Evolutionary conservation across 2,329 filamentous ascomycete genomes (phyloP).

Genomic region (Aspergillus spinulosporus): DNA sequence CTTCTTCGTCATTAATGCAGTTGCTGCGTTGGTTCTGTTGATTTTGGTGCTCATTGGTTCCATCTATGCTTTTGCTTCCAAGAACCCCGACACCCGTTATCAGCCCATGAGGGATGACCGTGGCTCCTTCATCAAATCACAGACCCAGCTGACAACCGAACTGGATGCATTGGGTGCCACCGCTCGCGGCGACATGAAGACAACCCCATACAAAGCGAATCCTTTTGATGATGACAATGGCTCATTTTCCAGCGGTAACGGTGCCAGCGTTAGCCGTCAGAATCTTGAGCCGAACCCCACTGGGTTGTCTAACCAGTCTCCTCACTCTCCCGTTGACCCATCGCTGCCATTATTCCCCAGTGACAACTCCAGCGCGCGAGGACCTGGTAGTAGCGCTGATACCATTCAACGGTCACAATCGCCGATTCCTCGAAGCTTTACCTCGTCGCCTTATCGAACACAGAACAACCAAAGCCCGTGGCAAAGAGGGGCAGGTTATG

Average conservation of each 20-base stretch:
- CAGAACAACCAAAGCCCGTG: constrained; percentile 62
- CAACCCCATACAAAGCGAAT: constrained; percentile 57
- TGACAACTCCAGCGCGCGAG: constrained; percentile 40
- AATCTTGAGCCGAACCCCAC: constrained; percentile 39
- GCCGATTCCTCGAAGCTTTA: constrained; percentile 36
- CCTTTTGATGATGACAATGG: constrained; percentile 71
- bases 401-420: constrained; percentile 29
- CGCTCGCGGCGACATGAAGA: constrained; percentile 75
- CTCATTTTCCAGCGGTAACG: constrained; percentile 59
- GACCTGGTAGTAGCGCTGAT: constrained; percentile 40
- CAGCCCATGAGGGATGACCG: constrained; percentile 96
- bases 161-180: constrained; percentile 86
- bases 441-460: constrained; percentile 43
- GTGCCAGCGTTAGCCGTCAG: constrained; percentile 52
- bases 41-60: constrained; percentile 79
- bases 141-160: constrained; percentile 81
- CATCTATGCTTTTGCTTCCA: constrained; percentile 77
- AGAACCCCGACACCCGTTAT: constrained; percentile 93
- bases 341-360: constrained; percentile 51
- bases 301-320: constrained; percentile 39
- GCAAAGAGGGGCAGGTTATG: constrained; percentile 66
- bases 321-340: constrained; percentile 51
- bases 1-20: constrained; percentile 84
- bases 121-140: constrained; percentile 96
- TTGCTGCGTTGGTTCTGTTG: constrained; percentile 77